Evolutionary conservation across 2,329 filamentous ascomycete species (phyloP), one percentile per base, ranked within the genome.

Genomic region (Talaromyces islandicus): DNA sequence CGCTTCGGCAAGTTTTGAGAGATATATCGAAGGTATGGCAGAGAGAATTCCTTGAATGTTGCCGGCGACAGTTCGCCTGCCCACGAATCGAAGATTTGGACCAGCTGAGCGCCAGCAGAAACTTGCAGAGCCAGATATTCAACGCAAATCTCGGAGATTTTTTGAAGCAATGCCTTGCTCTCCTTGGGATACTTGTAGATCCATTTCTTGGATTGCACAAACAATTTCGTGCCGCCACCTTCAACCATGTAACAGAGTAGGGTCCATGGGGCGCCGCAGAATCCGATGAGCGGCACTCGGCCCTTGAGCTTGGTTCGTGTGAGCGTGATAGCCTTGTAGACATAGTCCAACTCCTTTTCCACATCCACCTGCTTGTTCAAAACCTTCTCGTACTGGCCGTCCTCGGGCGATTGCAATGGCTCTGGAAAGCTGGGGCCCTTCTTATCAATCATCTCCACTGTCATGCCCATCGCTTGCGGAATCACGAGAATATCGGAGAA

Each of bases 1-100:
- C 86, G 87, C 67, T 80, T 81, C 1, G 93, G 93, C 3, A 99
- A 83, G 66, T 92, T 84, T 66, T 88, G 81, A 11, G 92, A 87
- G 67, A 99, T 97, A 72, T 92, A 87, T 50, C 84, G 84, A 57
- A 99, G 82, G 71, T 93, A 96, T 0, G 94, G 94, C 66, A 94
- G 84, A 2, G 91, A 88, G 74, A 97, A 95, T 59, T 88, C 81
- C 70, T 88, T 88, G 80, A 97, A 99, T 0, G 89, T 86, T 7
- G 85, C 77, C 1, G 94, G 93, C 9, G 90, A 92, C 52, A 99
- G 82, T 78, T 99, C 94, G 48, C 92, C 92, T 1, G 94, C 94
- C 93, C 94, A 99, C 0, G 93, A 97, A 73, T 99, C 94, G 71
- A 99, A 99, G 12, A 99, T 91, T 82, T 97, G 94, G 29, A 97